phyloP scores from a whole-genome alignment of 352 stramenopile species.

The Phytopythium chamaehyphon region DNA sequence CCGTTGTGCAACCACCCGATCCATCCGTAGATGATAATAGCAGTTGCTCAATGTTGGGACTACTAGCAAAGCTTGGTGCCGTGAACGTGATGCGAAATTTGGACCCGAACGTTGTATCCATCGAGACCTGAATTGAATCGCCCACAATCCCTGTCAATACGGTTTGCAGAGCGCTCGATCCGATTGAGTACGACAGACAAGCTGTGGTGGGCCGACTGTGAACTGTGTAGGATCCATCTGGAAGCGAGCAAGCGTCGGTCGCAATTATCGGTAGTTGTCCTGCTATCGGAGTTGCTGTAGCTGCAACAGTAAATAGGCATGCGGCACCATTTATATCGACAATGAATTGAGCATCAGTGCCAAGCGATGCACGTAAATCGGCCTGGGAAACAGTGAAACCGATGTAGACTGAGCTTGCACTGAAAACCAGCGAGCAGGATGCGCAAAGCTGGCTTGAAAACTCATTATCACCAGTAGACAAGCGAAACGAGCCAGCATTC shows the following conservation, averaged over 20 bases:
- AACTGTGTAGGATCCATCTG: constrained; percentile 37
- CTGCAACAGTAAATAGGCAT: constrained; percentile 57
- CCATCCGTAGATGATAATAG: constrained; percentile 46
- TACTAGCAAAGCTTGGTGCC: constrained; percentile 56
- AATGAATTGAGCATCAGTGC: constrained; percentile 69
- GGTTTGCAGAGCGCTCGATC: constrained; percentile 17
- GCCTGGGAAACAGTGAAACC: constrained; percentile 47
- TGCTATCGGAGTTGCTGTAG: constrained; percentile 19
- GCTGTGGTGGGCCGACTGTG: constrained; percentile 42
- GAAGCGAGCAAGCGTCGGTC: constrained; percentile 27
- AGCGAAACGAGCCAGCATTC: constrained; percentile 67
- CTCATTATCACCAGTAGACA: constrained; percentile 36
- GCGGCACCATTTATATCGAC: constrained; percentile 36
- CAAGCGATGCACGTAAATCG: constrained; percentile 67
- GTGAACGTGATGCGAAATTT: constrained; percentile 89
- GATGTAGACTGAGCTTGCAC: constrained; percentile 39
- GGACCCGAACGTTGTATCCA: constrained; percentile 41
- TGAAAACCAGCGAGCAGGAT: constrained; percentile 39
- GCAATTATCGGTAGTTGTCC: constrained; percentile 40
- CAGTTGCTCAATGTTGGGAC: constrained; percentile 31
- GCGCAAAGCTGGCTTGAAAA: constrained; percentile 34
- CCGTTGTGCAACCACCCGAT: constrained; percentile 41
- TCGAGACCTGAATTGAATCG: constrained; percentile 59
- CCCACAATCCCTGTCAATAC: constrained; percentile 38
- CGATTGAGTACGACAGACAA: constrained; percentile 41